Conservation (phyloP, 495 filamentous ascomycete species). For the Aspergillus affinis region DNA sequence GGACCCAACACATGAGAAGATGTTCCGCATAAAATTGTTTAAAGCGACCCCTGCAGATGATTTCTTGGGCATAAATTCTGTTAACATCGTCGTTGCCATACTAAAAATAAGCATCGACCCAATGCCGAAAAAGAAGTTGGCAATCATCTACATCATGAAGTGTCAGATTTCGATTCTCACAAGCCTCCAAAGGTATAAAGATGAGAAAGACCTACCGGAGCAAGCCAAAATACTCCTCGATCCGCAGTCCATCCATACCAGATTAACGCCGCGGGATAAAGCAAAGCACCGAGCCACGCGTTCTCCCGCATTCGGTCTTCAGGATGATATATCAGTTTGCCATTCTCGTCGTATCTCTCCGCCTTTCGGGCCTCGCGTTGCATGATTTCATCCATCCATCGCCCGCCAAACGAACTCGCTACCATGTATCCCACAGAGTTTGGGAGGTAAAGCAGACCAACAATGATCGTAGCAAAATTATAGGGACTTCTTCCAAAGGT, state of each 20-base stretch:
- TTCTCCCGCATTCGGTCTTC: constrained; percentile 93
- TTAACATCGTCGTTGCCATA: constrained; percentile 76
- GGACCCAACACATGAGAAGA: constrained; percentile 76
- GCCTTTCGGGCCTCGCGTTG: constrained; percentile 72
- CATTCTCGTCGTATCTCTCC: constrained; percentile 65
- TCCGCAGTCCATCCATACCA: constrained; percentile 68
- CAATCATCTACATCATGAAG: constrained; percentile 52
- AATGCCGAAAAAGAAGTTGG: constrained; percentile 86
- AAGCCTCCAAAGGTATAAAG: neutral
- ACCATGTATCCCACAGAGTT: constrained; percentile 75
- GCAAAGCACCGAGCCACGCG: constrained; percentile 72
- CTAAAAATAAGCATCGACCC: constrained; percentile 89
- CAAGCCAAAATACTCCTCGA: constrained; percentile 58
- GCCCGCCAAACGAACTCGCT: constrained; percentile 71
- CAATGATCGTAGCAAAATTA: constrained; percentile 66
- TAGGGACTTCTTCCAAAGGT: constrained; percentile 76
- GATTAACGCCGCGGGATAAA: constrained; percentile 69
- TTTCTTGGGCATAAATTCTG: constrained; percentile 82
- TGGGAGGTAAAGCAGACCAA: constrained; percentile 81
- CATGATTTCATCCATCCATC: constrained; percentile 92
- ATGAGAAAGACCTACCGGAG: constrained; percentile 52
- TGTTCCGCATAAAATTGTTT: constrained; percentile 76
- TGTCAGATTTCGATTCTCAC: constrained; percentile 16
- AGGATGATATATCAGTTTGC: constrained; percentile 68
- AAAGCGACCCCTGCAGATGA: constrained; percentile 78